Percentiles rank a stretch among this genome's conserved stretches.
These are phyloP conservation scores for Coemansia sp. DNA, from an alignment of 192 early-diverging fungal genomes.

Conservation along the genomic window DNA sequence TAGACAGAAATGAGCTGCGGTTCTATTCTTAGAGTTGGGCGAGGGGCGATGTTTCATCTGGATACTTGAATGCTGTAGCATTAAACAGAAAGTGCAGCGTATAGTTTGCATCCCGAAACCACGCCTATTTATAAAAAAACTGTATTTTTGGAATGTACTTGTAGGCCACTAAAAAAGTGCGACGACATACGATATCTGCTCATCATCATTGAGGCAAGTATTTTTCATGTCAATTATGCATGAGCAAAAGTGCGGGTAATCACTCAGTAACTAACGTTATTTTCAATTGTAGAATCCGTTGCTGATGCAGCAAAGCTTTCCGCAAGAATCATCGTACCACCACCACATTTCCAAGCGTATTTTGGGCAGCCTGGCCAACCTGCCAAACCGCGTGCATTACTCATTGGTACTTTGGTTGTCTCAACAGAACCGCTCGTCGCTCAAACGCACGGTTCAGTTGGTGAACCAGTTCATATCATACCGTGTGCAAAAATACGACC, in stretches of 20 bases:
- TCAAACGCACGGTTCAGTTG: constrained; percentile 73
- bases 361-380: constrained; percentile 77
- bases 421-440: constrained; percentile 58
- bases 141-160: neutral
- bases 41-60: neutral
- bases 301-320: constrained; percentile 69
- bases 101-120: neutral
- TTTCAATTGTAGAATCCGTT: constrained; percentile 65
- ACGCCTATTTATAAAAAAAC: neutral
- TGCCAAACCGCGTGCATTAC: constrained; percentile 84
- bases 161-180: constrained; percentile 28
- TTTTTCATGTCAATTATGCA: neutral
- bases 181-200: constrained; percentile 80
- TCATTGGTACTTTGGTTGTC: constrained; percentile 82
- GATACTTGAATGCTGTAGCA: neutral
- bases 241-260: too few species aligned
- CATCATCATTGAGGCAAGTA: constrained; percentile 68
- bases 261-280: neutral
- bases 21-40: neutral
- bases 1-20: neutral
- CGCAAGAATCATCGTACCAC: constrained; percentile 77
- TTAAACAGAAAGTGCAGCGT: too few species aligned
- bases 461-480: constrained; percentile 85
- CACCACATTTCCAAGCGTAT: constrained; percentile 81
- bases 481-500: constrained; percentile 68